Conservation (phyloP, 2,329 filamentous ascomycete genomes). For the Arthroderma sp. region DNA sequence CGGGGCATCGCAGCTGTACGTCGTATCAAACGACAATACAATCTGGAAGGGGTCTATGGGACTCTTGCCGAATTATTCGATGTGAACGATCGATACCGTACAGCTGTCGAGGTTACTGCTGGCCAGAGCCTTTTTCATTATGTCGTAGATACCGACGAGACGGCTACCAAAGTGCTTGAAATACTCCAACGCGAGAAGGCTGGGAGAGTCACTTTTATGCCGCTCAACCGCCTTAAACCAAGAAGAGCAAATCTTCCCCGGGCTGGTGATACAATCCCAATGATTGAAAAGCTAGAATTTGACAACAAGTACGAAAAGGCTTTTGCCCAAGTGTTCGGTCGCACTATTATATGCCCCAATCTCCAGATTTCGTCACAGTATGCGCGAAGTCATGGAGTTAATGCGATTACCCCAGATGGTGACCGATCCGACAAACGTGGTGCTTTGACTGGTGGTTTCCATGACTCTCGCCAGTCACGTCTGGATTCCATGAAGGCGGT, state of each 20-base stretch:
- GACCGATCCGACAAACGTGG: slow-evolving; percentile 92
- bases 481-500: slow-evolving; percentile 71
- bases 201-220: slow-evolving; percentile 89
- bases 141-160: slow-evolving; percentile 82
- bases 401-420: slow-evolving; percentile 87
- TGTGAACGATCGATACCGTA: slow-evolving; percentile 69
- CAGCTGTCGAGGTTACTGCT: slow-evolving; percentile 84
- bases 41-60: slow-evolving; percentile 78
- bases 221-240: slow-evolving; percentile 65
- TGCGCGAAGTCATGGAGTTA: slow-evolving; percentile 78
- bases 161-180: slow-evolving; percentile 68
- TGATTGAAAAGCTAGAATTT: slow-evolving; percentile 73
- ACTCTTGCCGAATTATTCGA: slow-evolving; percentile 87
- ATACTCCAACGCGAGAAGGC: slow-evolving; percentile 64
- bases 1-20: slow-evolving; percentile 78
- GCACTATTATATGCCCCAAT: slow-evolving; percentile 86
- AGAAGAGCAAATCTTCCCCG: slow-evolving; percentile 64
- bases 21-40: slow-evolving; percentile 63
- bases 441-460: slow-evolving; percentile 86
- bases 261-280: slow-evolving; percentile 72
- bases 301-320: slow-evolving; percentile 67
- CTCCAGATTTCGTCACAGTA: slow-evolving; percentile 80
- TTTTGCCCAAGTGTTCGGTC: slow-evolving; percentile 90
- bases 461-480: slow-evolving; percentile 73
- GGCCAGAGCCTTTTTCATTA: slow-evolving; percentile 92